These are phyloP conservation scores for Coprinopsis marcescibilis DNA, from an alignment of 768 basidiomycete genomes.

Conservation along the genomic window DNA sequence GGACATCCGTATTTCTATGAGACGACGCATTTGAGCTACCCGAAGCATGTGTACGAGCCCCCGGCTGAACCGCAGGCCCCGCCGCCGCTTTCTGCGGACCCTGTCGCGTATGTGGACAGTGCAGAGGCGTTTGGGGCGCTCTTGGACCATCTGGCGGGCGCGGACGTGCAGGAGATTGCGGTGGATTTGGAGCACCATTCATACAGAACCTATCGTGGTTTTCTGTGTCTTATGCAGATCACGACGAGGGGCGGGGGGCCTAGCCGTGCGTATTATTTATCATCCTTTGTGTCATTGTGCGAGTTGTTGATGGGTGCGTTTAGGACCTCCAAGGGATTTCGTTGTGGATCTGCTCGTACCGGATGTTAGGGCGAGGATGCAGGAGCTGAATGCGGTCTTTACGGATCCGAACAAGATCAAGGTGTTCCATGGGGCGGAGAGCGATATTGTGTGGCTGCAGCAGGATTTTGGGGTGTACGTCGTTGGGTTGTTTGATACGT, in stretches of 20 bases:
- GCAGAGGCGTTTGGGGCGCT: constrained; percentile 49
- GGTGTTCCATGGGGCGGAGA: constrained; percentile 92
- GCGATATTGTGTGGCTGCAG: constrained; percentile 94
- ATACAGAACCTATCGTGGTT: constrained; percentile 78
- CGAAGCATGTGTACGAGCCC: constrained; percentile 52
- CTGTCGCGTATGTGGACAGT: constrained; percentile 69
- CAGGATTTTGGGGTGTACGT: constrained; percentile 92
- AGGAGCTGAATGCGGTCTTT: constrained; percentile 75
- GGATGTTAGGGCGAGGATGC: constrained; percentile 66
- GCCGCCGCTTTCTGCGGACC: constrained; percentile 54
- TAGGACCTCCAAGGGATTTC: constrained; percentile 50
- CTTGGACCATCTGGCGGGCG: constrained; percentile 55
- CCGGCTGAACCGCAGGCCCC: constrained; percentile 43
- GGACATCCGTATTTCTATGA: constrained; percentile 85
- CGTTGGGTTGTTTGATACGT: constrained; percentile 97
- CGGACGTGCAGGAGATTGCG: constrained; percentile 65
- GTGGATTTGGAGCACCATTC: constrained; percentile 94
- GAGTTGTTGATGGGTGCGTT: neutral
- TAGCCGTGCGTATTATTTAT: neutral
- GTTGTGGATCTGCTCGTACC: constrained; percentile 68
- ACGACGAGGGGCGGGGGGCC: constrained; percentile 55
- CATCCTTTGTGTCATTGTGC: neutral
- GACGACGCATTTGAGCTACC: constrained; percentile 68
- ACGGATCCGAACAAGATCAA: constrained; percentile 83
- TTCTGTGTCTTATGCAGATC: constrained; percentile 91